Conservation (phyloP, 2,329 filamentous ascomycete species). For the Aureobasidium sp. region DNA sequence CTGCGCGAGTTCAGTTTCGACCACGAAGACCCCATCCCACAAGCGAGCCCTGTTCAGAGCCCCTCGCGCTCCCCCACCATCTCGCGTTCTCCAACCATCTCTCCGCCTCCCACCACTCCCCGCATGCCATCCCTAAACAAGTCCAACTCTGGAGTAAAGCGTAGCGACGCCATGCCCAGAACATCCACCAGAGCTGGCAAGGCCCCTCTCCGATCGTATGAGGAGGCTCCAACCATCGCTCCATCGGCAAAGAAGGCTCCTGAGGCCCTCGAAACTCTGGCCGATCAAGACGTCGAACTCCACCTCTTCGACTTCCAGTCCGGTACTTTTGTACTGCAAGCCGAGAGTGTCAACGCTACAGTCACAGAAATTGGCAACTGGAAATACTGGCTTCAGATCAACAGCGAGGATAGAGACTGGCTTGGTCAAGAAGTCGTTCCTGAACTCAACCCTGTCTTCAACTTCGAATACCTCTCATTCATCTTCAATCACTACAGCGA, state of each 20-base stretch:
- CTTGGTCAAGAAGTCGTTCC: conserved; percentile 76
- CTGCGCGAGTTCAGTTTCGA: conserved; percentile 75
- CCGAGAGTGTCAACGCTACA: conserved; percentile 64
- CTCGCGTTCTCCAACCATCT: conserved; percentile 29
- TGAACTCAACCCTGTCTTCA: conserved; percentile 97
- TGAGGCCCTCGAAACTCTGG: conserved; percentile 63
- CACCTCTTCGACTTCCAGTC: conserved; percentile 89
- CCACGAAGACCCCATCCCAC: conserved; percentile 52
- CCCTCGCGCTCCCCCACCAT: conserved; percentile 34
- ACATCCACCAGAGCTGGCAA: conserved; percentile 23
- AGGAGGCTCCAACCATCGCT: conserved; percentile 49
- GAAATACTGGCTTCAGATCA: conserved; percentile 93
- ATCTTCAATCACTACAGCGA: conserved; percentile 96
- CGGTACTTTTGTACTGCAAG: conserved; percentile 76
- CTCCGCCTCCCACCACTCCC: conserved; percentile 22
- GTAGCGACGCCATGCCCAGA: conserved; percentile 25
- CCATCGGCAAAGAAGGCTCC: conserved; percentile 57
- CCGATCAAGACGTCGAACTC: conserved; percentile 71
- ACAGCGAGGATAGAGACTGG: conserved; percentile 70
- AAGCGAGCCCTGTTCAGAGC: conserved; percentile 50
- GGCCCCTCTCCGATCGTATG: conserved; percentile 24
- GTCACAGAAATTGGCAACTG: conserved; percentile 84
- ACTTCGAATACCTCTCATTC: conserved; percentile 97
- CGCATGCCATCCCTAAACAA: conserved; percentile 1
- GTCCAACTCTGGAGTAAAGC: conserved; percentile 16